Evolutionary conservation across 1,284 basidiomycete species (phyloP).

Genomic region (Cryptococcus sp.): DNA sequence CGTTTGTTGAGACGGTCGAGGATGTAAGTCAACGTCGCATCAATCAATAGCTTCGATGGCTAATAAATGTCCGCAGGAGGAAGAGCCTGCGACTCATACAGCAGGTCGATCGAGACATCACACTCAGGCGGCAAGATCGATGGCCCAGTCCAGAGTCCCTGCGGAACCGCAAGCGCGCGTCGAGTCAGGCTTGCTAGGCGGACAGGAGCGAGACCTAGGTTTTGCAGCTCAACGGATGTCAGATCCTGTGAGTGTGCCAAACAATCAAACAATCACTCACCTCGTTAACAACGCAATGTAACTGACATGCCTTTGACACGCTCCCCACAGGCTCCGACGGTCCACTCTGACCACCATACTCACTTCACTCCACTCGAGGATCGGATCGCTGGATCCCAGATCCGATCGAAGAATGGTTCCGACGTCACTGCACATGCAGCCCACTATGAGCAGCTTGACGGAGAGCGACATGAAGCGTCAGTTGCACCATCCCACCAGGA

Average conservation of each 20-base stretch:
- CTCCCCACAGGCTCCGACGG: too few species aligned
- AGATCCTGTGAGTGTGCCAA: too few species aligned
- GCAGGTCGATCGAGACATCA: conserved; percentile 8
- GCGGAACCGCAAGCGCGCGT: conserved; percentile 5
- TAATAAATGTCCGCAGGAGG: conserved; percentile 17
- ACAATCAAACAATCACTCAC: too few species aligned
- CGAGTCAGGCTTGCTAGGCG: conserved; percentile 7
- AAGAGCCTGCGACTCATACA: conserved; percentile 13
- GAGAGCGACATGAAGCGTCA: not conserved
- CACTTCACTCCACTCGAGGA: too few species aligned
- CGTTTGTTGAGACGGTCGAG: conserved; percentile 49
- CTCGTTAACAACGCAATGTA: too few species aligned
- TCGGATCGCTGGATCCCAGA: too few species aligned
- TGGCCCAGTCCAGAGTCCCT: not conserved
- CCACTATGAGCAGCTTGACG: not conserved
- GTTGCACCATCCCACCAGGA: conserved; percentile 5
- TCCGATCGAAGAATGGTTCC: too few species aligned
- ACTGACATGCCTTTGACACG: too few species aligned
- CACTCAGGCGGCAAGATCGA: not conserved
- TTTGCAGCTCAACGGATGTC: too few species aligned
- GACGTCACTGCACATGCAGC: too few species aligned
- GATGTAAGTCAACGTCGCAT: conserved; percentile 36
- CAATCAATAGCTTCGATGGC: not conserved
- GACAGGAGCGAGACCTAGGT: not conserved
- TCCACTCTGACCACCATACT: too few species aligned